A percentile compares a stretch with the other conserved stretches of the same genome.
Conservation (phyloP, 805 yeast species). For the Yarrowia osloensis region DNA sequence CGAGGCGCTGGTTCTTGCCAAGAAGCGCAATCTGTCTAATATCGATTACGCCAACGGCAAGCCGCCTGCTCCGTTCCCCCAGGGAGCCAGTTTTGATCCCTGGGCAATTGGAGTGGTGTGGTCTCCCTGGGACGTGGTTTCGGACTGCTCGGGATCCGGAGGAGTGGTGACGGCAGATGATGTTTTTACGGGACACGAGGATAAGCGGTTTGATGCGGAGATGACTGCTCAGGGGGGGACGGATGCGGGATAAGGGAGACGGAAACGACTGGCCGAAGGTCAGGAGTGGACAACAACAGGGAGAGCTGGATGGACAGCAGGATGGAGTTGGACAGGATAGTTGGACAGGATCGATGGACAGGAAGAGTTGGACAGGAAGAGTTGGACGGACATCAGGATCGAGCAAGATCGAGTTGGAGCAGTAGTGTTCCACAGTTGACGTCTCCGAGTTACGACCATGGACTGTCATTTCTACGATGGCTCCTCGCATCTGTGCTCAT, state of each 20-base stretch:
- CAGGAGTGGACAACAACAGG: background rate
- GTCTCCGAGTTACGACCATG: too few species aligned
- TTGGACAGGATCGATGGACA: too few species aligned
- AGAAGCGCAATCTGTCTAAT: background rate
- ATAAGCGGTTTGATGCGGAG: background rate
- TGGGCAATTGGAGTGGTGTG: slow-evolving; percentile 3
- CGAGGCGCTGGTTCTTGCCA: slow-evolving; percentile 1
- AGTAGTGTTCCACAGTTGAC: too few species aligned
- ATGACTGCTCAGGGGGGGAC: background rate
- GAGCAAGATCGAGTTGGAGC: too few species aligned
- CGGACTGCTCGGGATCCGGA: slow-evolving; percentile 9
- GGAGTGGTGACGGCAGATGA: slow-evolving; percentile 16
- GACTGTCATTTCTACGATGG: too few species aligned
- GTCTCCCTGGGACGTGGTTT: slow-evolving; percentile 2
- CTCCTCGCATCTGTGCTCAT: too few species aligned
- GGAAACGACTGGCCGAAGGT: background rate
- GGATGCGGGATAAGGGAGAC: background rate
- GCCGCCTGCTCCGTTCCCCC: background rate
- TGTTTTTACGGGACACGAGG: background rate
- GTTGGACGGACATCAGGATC: too few species aligned
- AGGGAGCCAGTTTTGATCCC: slow-evolving; percentile 10
- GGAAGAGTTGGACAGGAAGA: too few species aligned
- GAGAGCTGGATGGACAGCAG: too few species aligned
- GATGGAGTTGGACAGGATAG: too few species aligned
- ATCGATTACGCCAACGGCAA: slow-evolving; percentile 5